A percentile compares a stretch with the other conserved stretches of the same genome.
Conservation (phyloP, 2,329 filamentous ascomycete genomes). For the Gyromitra esculenta region DNA sequence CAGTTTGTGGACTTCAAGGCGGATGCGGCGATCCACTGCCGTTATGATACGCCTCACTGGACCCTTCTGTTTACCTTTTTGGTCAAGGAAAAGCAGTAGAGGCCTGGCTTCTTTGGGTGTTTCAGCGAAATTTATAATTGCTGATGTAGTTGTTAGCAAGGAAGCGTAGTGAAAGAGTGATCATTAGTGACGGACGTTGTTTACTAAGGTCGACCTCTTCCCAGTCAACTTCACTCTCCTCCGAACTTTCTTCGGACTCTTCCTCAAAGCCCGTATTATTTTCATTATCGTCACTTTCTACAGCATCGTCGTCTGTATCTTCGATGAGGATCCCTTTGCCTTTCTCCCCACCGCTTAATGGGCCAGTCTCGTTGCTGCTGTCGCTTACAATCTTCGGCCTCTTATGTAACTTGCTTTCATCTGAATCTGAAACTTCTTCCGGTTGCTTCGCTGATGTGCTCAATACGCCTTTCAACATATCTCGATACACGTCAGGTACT, state of each 20-base stretch:
- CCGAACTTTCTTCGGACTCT: constrained; percentile 59
- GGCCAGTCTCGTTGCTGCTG: not conserved
- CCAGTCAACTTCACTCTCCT: constrained; percentile 68
- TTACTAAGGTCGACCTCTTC: constrained; percentile 68
- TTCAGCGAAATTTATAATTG: constrained; percentile 34
- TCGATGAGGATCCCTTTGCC: constrained; percentile 41
- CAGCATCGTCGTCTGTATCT: constrained; percentile 55
- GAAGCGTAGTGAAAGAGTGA: constrained; percentile 58
- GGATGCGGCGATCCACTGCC: constrained; percentile 68
- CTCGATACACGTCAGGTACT: constrained; percentile 63
- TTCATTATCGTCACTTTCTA: constrained; percentile 29
- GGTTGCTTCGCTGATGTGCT: constrained; percentile 57
- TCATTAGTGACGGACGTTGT: constrained; percentile 56
- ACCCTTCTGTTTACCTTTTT: constrained; percentile 66
- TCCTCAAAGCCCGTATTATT: constrained; percentile 37
- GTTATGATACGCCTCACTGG: constrained; percentile 59
- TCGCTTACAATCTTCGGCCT: constrained; percentile 13
- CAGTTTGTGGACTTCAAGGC: constrained; percentile 83
- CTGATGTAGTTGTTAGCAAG: constrained; percentile 55
- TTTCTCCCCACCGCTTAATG: constrained; percentile 21
- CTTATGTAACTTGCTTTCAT: constrained; percentile 58
- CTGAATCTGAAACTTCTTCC: constrained; percentile 49
- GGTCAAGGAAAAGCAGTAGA: constrained; percentile 58
- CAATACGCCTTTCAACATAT: constrained; percentile 62
- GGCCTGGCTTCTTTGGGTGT: constrained; percentile 62